Percentiles rank a stretch among this genome's conserved stretches.
phyloP scores from a whole-genome alignment of 768 basidiomycete genomes.

The Zangia roseola region DNA sequence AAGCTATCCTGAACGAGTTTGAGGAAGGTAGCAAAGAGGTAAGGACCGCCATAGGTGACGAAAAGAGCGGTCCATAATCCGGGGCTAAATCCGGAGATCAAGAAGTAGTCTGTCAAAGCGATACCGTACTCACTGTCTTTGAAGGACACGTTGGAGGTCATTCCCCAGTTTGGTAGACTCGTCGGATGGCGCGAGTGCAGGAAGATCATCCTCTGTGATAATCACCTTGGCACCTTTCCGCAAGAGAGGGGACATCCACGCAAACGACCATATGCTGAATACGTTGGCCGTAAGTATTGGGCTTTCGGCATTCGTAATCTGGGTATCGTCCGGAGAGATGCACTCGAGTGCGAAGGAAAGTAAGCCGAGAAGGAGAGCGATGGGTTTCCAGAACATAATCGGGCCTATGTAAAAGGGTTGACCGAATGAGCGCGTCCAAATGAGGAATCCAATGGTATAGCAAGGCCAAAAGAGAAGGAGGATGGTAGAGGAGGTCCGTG shows the following conservation, averaged over 20 bases:
- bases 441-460: slow-evolving; percentile 46
- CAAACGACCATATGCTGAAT: slow-evolving; percentile 80
- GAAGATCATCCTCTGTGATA: slow-evolving; percentile 86
- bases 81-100: slow-evolving; percentile 37
- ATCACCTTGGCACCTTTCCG: slow-evolving; percentile 59
- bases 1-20: slow-evolving; percentile 82
- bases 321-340: slow-evolving; percentile 58
- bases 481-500: slow-evolving; percentile 65
- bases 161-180: slow-evolving; percentile 67
- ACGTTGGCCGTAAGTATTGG: slow-evolving; percentile 77
- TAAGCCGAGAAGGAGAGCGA: slow-evolving; percentile 44
- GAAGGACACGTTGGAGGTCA: slow-evolving; percentile 58
- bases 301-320: slow-evolving; percentile 51
- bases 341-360: slow-evolving; percentile 66
- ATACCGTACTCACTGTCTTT: slow-evolving; percentile 54
- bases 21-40: slow-evolving; percentile 54
- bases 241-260: slow-evolving; percentile 85
- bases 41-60: slow-evolving; percentile 77
- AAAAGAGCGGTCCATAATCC: slow-evolving; percentile 74
- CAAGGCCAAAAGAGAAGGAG: slow-evolving; percentile 83
- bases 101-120: not conserved
- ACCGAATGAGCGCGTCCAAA: slow-evolving; percentile 64
- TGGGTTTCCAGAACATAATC: slow-evolving; percentile 46
- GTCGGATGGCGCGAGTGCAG: slow-evolving; percentile 65
- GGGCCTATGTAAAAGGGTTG: slow-evolving; percentile 30